A percentile compares a stretch with the other conserved stretches of the same genome.
phyloP scores from a whole-genome alignment of 441 rosid species.

The Pelargonium citronellum region DNA sequence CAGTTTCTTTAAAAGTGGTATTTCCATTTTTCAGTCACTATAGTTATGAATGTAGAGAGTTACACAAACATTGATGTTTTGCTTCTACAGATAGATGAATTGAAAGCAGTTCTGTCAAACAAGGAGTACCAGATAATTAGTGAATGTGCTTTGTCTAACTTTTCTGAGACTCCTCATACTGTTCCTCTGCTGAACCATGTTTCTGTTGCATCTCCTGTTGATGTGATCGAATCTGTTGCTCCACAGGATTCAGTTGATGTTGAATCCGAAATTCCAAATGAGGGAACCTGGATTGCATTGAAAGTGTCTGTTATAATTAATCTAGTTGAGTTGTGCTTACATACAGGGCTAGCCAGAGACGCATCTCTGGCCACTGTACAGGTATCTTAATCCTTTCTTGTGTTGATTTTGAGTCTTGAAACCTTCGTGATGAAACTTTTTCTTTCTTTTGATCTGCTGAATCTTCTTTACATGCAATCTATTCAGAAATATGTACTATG shows the following conservation, averaged over 20 bases:
- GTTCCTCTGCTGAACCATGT: constrained; percentile 53
- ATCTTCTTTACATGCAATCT: neutral
- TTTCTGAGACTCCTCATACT: constrained; percentile 71
- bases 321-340: constrained; percentile 72
- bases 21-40: neutral
- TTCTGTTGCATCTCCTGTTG: constrained; percentile 41
- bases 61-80: constrained; percentile 21
- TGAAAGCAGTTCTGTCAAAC: constrained; percentile 77
- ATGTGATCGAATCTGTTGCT: constrained; percentile 37
- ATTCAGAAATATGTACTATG: neutral
- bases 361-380: constrained; percentile 77
- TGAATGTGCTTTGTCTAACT: constrained; percentile 85
- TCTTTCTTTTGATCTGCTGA: neutral
- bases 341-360: constrained; percentile 66
- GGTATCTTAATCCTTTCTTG: constrained; percentile 35
- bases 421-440: neutral
- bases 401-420: constrained; percentile 3
- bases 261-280: constrained; percentile 32
- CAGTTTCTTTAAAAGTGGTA: neutral
- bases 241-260: constrained; percentile 36
- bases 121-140: constrained; percentile 85
- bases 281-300: constrained; percentile 56
- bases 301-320: constrained; percentile 68
- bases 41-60: neutral
- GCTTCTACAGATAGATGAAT: constrained; percentile 65